These are phyloP conservation scores for Lepidopterella palustris DNA, from an alignment of 495 filamentous ascomycete genomes.

Conservation along the genomic window DNA sequence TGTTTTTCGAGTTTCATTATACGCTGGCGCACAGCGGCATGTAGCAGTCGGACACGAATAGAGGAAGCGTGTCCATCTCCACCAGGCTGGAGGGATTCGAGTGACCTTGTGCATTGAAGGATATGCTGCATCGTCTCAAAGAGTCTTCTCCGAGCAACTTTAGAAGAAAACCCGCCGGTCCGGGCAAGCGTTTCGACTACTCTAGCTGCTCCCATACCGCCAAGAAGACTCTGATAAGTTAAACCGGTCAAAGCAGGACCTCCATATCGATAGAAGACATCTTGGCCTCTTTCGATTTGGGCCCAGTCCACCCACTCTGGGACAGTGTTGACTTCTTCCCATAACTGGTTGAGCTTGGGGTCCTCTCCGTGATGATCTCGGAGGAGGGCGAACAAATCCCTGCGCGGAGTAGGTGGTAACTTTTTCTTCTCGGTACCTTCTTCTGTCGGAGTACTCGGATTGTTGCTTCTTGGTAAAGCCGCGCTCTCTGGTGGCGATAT, in stretches of 20 bases:
- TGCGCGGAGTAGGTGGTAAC: conserved; percentile 21
- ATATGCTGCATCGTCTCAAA: conserved; percentile 73
- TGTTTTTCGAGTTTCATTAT: conserved; percentile 53
- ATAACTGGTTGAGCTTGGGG: conserved; percentile 52
- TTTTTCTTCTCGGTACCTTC: conserved; percentile 18
- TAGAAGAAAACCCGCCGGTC: conserved; percentile 70
- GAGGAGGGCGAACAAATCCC: conserved; percentile 59
- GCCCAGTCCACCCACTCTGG: conserved; percentile 80
- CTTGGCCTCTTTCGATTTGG: conserved; percentile 65
- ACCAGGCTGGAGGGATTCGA: conserved; percentile 60
- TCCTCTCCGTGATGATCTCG: conserved; percentile 51
- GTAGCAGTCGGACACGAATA: conserved; percentile 67
- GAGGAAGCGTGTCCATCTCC: conserved; percentile 62
- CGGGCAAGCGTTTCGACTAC: conserved; percentile 69
- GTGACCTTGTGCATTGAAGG: conserved; percentile 59
- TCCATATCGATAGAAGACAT: conserved; percentile 55
- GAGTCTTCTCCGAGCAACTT: conserved; percentile 60
- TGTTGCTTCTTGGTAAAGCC: conserved; percentile 33
- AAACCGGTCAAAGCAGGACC: conserved; percentile 56
- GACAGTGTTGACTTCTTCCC: conserved; percentile 61
- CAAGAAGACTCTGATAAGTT: conserved; percentile 59
- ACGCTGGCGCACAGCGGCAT: conserved; percentile 60
- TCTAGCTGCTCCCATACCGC: conserved; percentile 50
- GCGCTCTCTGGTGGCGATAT: conserved; percentile 42
- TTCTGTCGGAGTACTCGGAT: conserved; percentile 4